Conservation (phyloP, 2,329 filamentous ascomycete species). For the Clarireedia hainanense region DNA sequence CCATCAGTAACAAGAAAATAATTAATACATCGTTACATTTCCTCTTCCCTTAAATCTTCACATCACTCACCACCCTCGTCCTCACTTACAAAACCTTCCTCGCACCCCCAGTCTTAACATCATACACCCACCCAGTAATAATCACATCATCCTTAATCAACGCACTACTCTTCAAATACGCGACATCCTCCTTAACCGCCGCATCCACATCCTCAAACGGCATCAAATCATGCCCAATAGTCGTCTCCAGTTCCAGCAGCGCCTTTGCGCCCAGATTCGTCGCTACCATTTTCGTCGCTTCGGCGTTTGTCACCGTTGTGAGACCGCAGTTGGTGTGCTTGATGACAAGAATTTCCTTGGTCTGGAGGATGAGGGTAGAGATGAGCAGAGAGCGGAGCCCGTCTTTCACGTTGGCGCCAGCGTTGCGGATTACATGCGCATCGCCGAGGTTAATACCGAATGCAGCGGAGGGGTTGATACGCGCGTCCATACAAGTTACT, state of each 20-base stretch:
- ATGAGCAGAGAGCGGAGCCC: constrained; percentile 69
- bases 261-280: constrained; percentile 45
- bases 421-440: constrained; percentile 72
- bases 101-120: constrained; percentile 64
- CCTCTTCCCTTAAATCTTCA: background rate
- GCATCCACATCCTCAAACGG: constrained; percentile 53
- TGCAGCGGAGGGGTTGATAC: constrained; percentile 58
- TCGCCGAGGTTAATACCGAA: constrained; percentile 67
- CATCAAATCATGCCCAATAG: constrained; percentile 20
- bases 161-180: constrained; percentile 49
- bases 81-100: constrained; percentile 36
- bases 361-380: constrained; percentile 71
- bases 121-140: constrained; percentile 69
- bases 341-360: constrained; percentile 55
- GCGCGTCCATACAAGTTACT: constrained; percentile 79
- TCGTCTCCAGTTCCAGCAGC: constrained; percentile 30
- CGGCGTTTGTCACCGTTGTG: constrained; percentile 57
- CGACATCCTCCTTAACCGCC: constrained; percentile 60
- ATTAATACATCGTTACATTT: too few species aligned
- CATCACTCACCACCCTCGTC: background rate
- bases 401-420: constrained; percentile 58
- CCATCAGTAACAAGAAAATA: too few species aligned
- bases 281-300: constrained; percentile 46
- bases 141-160: constrained; percentile 51
- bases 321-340: constrained; percentile 59